These are phyloP conservation scores for Agaricus subrufescens DNA, from an alignment of 768 basidiomycete genomes.

Conservation along the genomic window DNA sequence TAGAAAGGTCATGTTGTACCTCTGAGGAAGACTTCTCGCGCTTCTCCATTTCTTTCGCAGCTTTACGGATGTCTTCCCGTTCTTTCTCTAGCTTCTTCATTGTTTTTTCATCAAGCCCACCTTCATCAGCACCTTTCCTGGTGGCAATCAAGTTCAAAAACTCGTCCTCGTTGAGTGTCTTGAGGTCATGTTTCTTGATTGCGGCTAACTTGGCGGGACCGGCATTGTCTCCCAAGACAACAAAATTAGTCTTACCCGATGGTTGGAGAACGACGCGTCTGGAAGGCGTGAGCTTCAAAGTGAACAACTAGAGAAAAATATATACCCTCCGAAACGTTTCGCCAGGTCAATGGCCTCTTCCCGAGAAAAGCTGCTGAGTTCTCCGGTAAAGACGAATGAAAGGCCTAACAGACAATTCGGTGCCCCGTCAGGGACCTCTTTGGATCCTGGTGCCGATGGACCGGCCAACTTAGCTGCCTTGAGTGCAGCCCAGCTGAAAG, in stretches of 20 bases:
- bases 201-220: constrained; percentile 85
- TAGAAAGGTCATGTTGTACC: constrained; percentile 34
- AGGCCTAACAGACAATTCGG: constrained; percentile 79
- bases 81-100: constrained; percentile 81
- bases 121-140: constrained; percentile 47
- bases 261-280: constrained; percentile 87
- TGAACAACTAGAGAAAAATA: constrained; percentile 9
- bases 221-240: constrained; percentile 83
- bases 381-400: constrained; percentile 94
- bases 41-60: constrained; percentile 75
- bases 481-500: constrained; percentile 36
- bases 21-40: constrained; percentile 55
- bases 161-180: constrained; percentile 79
- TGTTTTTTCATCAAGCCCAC: constrained; percentile 70
- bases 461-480: constrained; percentile 60
- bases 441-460: constrained; percentile 61
- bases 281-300: constrained; percentile 1
- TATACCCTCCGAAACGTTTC: constrained; percentile 91
- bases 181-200: constrained; percentile 76
- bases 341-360: constrained; percentile 86
- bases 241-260: constrained; percentile 85
- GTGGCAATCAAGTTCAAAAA: constrained; percentile 82
- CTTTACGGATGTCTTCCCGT: constrained; percentile 63
- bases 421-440: constrained; percentile 66
- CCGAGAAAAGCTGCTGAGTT: constrained; percentile 79